Evolutionary conservation across 768 basidiomycete genomes (phyloP), one percentile per base, ranked within the genome.

Genomic region (Boletus rufocinnamomeus): DNA sequence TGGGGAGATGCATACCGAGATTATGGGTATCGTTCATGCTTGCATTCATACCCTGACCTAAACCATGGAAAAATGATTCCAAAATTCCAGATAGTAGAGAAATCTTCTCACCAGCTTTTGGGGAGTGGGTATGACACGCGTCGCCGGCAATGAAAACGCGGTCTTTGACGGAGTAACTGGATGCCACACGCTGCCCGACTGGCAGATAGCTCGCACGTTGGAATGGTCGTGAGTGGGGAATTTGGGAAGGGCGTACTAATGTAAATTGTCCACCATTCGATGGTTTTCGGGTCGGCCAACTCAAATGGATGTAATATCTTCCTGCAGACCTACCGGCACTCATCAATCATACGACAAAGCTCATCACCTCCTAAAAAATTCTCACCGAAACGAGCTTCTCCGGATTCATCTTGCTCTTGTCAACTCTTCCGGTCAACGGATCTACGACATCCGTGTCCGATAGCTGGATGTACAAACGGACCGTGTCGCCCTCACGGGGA

Each of bases 101-200:
- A 37, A 52, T 0, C 3, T 8, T 49, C 75, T 44, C 46, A 83
- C 85, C 83, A 59, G 83, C 84, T 74, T 87, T 87, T 0, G 85
- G 84, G 0, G 82, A 86, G 70, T 85, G 85, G 1, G 84, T 86
- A 66, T 86, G 86, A 57, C 86, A 89, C 0, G 88, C 89, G 68
- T 90, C 89, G 0, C 89, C 89, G 1, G 83, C 85, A 55, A 92
- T 89, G 69, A 91, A 91, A 2, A 89, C 80, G 1, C 89, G 81
- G 3, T 87, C 79, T n/a, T 81, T 68, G 3, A 80, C 72, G 25
- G 83, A 83, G 69, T 80, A 91, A 13, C 74, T 76, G 6, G 86
- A 81, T 7, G 89, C 88, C 2, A 91, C 84, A 14, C 89, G 83
- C 65, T 91, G 90, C 2, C 88, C 88, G 57, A 91, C 89, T 88